Percentiles rank a stretch among this genome's conserved stretches.
Evolutionary conservation across 108 stramenopile genomes (phyloP).

Genomic region (Cyclotella kingstonii): DNA sequence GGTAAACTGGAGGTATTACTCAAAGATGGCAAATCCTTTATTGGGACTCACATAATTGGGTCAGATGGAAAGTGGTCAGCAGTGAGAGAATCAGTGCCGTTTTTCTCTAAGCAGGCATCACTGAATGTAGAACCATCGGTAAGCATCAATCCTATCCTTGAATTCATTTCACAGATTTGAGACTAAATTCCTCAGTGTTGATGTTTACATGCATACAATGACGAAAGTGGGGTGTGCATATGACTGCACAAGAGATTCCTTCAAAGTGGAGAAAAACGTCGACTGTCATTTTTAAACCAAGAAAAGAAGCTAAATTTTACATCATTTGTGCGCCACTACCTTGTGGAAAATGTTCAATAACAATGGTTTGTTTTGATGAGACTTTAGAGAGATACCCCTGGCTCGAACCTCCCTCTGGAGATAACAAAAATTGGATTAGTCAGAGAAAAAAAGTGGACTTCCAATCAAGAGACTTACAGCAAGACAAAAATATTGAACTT

Average conservation of each 20-base stretch:
- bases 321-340: slow-evolving; percentile 9
- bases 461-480: not conserved
- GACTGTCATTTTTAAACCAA: not conserved
- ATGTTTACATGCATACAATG: not conserved
- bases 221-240: slow-evolving; percentile 9
- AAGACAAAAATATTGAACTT: not conserved
- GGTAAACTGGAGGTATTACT: slow-evolving; percentile 1
- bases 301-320: slow-evolving; percentile 21
- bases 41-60: slow-evolving; percentile 9
- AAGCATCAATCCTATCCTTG: not conserved
- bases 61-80: slow-evolving; percentile 14
- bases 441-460: slow-evolving; percentile 16
- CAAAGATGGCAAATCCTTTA: not conserved
- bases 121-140: not conserved
- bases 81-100: slow-evolving; percentile 4
- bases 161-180: not conserved
- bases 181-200: not conserved
- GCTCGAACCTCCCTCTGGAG: slow-evolving; percentile 9
- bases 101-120: not conserved
- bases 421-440: not conserved
- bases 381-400: slow-evolving; percentile 15
- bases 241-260: slow-evolving; percentile 2
- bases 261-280: not conserved
- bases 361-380: slow-evolving; percentile 21
- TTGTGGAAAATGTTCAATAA: slow-evolving; percentile 8